phyloP scores from a whole-genome alignment of 768 basidiomycete genomes.

The Udeniomyces megalosporus region DNA sequence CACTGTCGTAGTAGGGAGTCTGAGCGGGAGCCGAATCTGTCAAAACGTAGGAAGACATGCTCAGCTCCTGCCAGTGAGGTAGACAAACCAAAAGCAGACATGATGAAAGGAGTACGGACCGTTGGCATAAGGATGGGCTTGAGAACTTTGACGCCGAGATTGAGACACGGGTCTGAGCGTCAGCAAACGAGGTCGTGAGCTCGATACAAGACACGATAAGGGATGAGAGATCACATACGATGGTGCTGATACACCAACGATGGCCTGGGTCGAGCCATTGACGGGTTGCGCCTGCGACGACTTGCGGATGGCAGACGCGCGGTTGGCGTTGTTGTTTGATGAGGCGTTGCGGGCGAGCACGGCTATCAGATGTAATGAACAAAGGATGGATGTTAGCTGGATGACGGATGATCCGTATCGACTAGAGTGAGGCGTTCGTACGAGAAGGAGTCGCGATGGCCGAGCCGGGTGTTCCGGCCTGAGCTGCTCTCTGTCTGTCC shows the following conservation, averaged over 20 bases:
- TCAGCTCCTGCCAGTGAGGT: background rate
- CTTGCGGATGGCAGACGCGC: conserved; percentile 1
- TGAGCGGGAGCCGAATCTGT: background rate
- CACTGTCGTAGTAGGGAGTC: conserved; percentile 13
- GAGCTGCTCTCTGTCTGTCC: conserved; percentile 6
- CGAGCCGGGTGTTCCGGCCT: background rate
- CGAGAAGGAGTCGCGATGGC: background rate
- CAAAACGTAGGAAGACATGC: background rate
- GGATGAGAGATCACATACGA: conserved; percentile 5
- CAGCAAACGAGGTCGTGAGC: background rate
- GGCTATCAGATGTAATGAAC: background rate
- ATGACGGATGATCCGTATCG: background rate
- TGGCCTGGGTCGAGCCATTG: conserved; percentile 17
- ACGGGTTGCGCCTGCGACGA: conserved; percentile 4
- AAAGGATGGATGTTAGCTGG: background rate
- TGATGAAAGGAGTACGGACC: background rate
- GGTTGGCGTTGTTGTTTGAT: background rate
- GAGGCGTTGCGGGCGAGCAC: conserved; percentile 5
- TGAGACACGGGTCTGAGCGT: background rate
- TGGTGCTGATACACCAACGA: conserved; percentile 12
- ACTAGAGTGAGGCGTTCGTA: background rate
- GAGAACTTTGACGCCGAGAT: background rate
- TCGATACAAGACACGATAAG: background rate
- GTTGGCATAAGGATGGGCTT: conserved; percentile 6
- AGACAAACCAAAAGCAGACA: background rate